Evolutionary conservation across 202 grass and related monocot species (phyloP), one percentile per base, ranked within the genome.

Genomic region (Bolboschoenoplectus hybrid): DNA sequence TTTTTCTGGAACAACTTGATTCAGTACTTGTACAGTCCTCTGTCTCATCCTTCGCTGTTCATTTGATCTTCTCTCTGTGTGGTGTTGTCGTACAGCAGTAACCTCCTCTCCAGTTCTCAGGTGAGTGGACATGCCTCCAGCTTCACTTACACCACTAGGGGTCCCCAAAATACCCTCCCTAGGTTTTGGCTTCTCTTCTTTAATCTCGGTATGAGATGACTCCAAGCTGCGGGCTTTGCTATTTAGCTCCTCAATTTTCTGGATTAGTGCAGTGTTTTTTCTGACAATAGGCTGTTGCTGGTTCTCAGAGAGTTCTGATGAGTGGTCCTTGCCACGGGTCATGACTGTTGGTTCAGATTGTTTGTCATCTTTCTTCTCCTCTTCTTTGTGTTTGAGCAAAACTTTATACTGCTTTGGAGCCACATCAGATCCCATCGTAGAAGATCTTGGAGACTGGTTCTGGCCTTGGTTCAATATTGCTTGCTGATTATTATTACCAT

Each of bases 231-330:
- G 88, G 74, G 81, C 81, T 91, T 99, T 99, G 84, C 90, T 92
- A 86, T 99, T 99, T 87, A 99, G 87, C 72, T 88, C 90, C 77
- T 83, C 97, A 77, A 99, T 99, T 87, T 99, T 99, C 87, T 96
- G 91, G 80, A 99, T 96, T 41, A 98, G 86, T 82, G 93, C 74
- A 53, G 69, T 36, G 85, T 92, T 92, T 91, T 96, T 99, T 71
- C 88, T 91, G 49, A 90, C 90, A 81, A 87, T 64, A 82, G 88
- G 83, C 44, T 94, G 86, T 73, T 91, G 87, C 79, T 57, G 47
- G 14, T 71, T 84, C 26, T 84, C 81, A 67, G 47, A 43, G 40
- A 35, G 46, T 40, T 71, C 81, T 84, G 81, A 57, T 39, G 13
- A 39, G 32, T 71, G 26, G 32, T 84, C 81, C 41, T 36, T 46